Base-by-base conservation (phyloP, 805 yeast species). In the Suhomyces xylopsoci region DNA sequence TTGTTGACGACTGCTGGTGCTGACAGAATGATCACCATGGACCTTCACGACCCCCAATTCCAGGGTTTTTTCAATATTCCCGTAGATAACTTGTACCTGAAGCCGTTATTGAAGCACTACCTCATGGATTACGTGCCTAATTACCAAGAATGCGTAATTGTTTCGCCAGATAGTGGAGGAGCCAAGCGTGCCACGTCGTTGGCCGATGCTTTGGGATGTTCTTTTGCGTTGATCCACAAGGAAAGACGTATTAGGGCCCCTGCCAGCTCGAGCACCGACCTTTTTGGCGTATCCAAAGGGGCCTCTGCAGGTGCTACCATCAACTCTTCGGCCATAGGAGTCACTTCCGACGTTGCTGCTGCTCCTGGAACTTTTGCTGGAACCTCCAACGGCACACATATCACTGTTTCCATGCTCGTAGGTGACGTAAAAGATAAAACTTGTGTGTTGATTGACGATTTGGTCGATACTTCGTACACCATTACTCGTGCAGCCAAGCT, bases 111-210 rank as follows among this genome's bases (percentile, higher is more conserved):
- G 52, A 92, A 89, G 67, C 88, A 89, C 59, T 94, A 91, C 70
- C 91, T 94, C 55, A 77, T 82, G 20, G 84, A 86, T 53, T 77
- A 79, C 56, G 84, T 94, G 51, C 93, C 96, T n/a, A 71, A 88
- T 56, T 90, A 84, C 65, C 82, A 82, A 58, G 87, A 91, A 41
- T 88, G 93, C 42, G 96, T 94, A 7, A 84, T 94, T 61, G 97
- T 94, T 32, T 90, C 97, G 1, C 99, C 99, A 0, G 99, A 94
- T 71, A 94, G 97, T 20, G 99, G 99, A 64, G 99, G 99, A 56
- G 99, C 99, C 48, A 94, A 94, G 69, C 77, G 99, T 58, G 97
- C 99, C 30, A 89, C 97, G 1, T 87, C 93, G 1, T 81, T 94
- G 55, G 99, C 99, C 1, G 99, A 94, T 71, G 81, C 88, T 1